Conservation (phyloP, 768 basidiomycete species). For the Jaapia argillacea region DNA sequence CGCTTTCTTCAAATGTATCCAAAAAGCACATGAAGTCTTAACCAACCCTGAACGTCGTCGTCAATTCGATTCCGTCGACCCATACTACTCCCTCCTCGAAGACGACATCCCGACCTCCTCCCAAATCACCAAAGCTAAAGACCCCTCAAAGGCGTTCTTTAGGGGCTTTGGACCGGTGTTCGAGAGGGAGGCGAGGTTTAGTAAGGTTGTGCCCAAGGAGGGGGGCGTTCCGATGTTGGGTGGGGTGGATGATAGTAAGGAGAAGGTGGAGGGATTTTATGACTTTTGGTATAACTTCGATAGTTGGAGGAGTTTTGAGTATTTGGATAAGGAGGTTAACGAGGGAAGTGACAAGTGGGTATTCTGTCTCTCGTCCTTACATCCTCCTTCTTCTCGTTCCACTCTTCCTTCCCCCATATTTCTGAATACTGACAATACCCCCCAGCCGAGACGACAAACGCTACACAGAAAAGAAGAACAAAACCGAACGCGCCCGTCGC, state of each 20-base stretch:
- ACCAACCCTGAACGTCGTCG: slow-evolving; percentile 78
- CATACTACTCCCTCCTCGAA: slow-evolving; percentile 59
- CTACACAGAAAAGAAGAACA: slow-evolving; percentile 99
- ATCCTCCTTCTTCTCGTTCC: no score
- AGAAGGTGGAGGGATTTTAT: slow-evolving; percentile 87
- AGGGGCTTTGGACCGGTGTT: slow-evolving; percentile 71
- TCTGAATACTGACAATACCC: not conserved
- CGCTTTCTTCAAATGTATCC: slow-evolving; percentile 99
- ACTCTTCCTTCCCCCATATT: no score
- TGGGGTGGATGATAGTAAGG: slow-evolving; percentile 56
- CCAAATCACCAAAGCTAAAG: slow-evolving; percentile 39
- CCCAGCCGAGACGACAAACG: slow-evolving; percentile 94
- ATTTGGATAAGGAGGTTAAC: slow-evolving; percentile 96
- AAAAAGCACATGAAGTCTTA: slow-evolving; percentile 95
- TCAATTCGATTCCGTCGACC: slow-evolving; percentile 96
- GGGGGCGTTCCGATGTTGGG: slow-evolving; percentile 85
- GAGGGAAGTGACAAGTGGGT: slow-evolving; percentile 91
- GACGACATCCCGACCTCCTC: slow-evolving; percentile 63
- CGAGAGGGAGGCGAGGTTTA: slow-evolving; percentile 89
- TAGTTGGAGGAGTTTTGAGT: slow-evolving; percentile 96
- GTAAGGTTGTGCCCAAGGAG: slow-evolving; percentile 68
- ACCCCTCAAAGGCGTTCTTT: slow-evolving; percentile 60
- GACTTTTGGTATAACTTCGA: slow-evolving; percentile 99
- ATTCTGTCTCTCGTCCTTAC: not conserved
- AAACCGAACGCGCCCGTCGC: slow-evolving; percentile 85